Conservation (phyloP, 331 rosid species). For the Malus hybrid region DNA sequence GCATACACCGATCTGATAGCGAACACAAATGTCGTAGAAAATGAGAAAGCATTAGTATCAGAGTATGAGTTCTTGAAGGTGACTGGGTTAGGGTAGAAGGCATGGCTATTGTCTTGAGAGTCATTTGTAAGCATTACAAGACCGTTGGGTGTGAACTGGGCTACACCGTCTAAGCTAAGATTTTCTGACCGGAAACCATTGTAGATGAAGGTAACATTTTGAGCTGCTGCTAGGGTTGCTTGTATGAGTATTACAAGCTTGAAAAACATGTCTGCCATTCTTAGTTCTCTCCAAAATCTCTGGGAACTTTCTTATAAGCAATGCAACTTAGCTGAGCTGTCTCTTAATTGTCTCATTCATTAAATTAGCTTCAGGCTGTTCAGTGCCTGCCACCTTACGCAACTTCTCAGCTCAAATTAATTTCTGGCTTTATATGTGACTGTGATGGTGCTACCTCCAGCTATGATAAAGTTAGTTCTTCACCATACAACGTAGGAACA, state of each 20-base stretch:
- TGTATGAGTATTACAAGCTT: not conserved
- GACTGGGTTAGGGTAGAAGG: conserved; percentile 24
- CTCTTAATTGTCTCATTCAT: no score
- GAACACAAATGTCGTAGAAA: conserved; percentile 29
- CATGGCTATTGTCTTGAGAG: not conserved
- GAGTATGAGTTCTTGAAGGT: conserved; percentile 15
- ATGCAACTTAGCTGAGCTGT: no score
- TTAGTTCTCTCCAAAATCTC: not conserved
- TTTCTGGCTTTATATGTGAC: no score
- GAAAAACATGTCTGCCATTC: conserved; percentile 1
- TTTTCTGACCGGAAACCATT: conserved; percentile 16
- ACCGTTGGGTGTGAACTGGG: conserved; percentile 14
- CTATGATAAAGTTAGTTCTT: no score
- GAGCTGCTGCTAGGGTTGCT: conserved; percentile 3
- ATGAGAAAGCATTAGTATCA: conserved; percentile 6
- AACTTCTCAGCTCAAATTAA: no score
- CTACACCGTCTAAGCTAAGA: conserved; percentile 15
- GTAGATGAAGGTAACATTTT: conserved; percentile 15
- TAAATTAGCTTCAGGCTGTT: no score
- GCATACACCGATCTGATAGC: conserved; percentile 5
- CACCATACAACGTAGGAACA: no score
- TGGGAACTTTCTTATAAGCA: not conserved
- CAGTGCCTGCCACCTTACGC: no score
- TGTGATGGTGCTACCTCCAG: no score
- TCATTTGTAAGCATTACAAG: conserved; percentile 24